Base-by-base conservation (phyloP, 148 eudicot species). In the Arctostaphylos glauca region DNA sequence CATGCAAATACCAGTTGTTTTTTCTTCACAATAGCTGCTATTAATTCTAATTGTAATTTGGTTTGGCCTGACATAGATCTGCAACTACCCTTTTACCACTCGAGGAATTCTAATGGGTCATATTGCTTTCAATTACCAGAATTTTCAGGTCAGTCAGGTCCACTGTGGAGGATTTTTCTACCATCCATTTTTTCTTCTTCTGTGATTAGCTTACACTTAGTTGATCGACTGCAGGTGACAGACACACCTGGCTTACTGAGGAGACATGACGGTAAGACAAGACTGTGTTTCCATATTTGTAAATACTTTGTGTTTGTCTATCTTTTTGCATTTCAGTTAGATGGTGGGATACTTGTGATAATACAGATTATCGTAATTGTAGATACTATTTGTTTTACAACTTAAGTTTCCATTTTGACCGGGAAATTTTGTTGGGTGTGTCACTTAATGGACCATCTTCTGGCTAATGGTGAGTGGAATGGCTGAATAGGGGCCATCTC, bases 61-160 rank as follows among this genome's bases (percentile, higher is more conserved):
- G 64, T 53, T 59, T 56, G 71, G 14, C 83, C 14, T 76, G 81
- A 72, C 79, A 80, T 94, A 96, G 99, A 86, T 94, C 77, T 94
- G 99, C 88, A 94, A 96, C 79, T 96, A 96, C 81, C 99, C 99
- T 47, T 96, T 96, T 84, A 96, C 99, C 47, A 96, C 99, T 21
- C 91, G 96, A 84, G 99, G 99, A 83, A 93, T 96, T 82, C 84
- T 96, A 81, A 96, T 96, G 98, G 99, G 99, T 81, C 99, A 96
- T 88, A 91, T 96, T 78, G 86, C 83, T 83, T 90, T 93, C 60
- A 88, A 93, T 88, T 93, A 87, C 90, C 90, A 90, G 89, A 93
- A 91, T 82, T 96, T 93, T 84, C 99, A 96, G 99, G 99, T 96
- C 60, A 66, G 81, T 76, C 60, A 21, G 44, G 55, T 84, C 76